Percentiles rank a stretch among this genome's conserved stretches.
These are phyloP conservation scores for Fusarium sulawesiense DNA, from an alignment of 2,329 filamentous ascomycete species.

Conservation along the genomic window DNA sequence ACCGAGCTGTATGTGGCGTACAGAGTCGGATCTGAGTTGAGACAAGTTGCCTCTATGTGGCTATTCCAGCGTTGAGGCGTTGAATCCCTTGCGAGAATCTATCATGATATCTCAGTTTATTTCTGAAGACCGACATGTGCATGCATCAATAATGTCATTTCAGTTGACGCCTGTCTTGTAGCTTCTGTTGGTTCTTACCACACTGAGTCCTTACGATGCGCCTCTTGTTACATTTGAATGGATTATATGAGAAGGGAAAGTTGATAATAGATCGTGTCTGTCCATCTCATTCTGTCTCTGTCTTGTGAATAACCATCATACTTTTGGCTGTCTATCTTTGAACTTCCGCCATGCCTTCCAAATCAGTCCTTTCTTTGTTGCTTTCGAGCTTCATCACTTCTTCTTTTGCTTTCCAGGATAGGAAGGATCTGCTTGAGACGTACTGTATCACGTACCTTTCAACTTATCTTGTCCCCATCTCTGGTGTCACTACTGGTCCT, in stretches of 20 bases:
- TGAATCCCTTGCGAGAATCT: neutral
- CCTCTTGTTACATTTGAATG: neutral
- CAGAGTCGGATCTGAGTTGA: neutral
- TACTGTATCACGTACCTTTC: slow-evolving; percentile 8
- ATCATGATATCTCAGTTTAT: neutral
- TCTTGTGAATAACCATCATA: neutral
- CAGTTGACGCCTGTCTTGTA: neutral
- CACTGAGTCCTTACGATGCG: neutral
- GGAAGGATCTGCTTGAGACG: neutral
- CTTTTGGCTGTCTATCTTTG: neutral
- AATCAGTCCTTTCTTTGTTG: neutral
- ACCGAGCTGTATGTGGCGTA: neutral
- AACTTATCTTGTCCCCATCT: neutral
- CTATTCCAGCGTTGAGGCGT: neutral
- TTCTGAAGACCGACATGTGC: neutral
- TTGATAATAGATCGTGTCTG: neutral
- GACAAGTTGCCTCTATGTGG: neutral
- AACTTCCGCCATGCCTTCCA: neutral
- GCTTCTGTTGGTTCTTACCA: neutral
- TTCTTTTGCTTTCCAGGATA: neutral
- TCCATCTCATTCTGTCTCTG: no score
- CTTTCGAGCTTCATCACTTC: neutral
- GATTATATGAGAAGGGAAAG: neutral
- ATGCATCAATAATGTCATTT: neutral
- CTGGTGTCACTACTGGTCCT: no score